phyloP scores from a whole-genome alignment of 1,284 basidiomycete genomes.

The Inonotus hispidus region DNA sequence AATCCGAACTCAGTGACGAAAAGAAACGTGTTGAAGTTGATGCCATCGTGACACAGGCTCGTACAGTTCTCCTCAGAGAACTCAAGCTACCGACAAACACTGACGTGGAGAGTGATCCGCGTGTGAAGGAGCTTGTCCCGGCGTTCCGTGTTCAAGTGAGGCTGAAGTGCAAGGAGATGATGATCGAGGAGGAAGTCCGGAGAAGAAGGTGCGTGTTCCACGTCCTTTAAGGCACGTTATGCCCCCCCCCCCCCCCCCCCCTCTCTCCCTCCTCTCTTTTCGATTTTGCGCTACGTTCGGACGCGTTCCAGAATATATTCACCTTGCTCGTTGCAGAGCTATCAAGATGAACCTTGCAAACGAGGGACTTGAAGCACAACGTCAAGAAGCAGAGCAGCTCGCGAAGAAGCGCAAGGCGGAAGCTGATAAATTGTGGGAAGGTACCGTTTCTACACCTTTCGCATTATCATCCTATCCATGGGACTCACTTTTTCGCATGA shows the following conservation, averaged over 20 bases:
- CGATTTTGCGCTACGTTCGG: background rate
- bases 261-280: background rate
- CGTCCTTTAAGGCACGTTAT: background rate
- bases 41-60: slow-evolving; percentile 68
- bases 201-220: slow-evolving; percentile 58
- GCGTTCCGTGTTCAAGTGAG: slow-evolving; percentile 60
- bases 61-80: slow-evolving; percentile 53
- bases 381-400: slow-evolving; percentile 76
- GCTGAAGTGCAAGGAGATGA: slow-evolving; percentile 64
- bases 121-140: slow-evolving; percentile 49
- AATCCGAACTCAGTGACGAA: slow-evolving; percentile 71
- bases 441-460: slow-evolving; percentile 33
- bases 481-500: slow-evolving; percentile 1
- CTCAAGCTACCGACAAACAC: slow-evolving; percentile 54
- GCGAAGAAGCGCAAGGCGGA: slow-evolving; percentile 75
- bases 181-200: slow-evolving; percentile 78
- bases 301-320: slow-evolving; percentile 3
- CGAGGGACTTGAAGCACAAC: slow-evolving; percentile 76
- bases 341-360: slow-evolving; percentile 84
- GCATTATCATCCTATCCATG: background rate
- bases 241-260: background rate
- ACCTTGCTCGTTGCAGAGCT: slow-evolving; percentile 42
- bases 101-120: slow-evolving; percentile 44
- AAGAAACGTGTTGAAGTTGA: slow-evolving; percentile 73
- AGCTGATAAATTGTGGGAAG: slow-evolving; percentile 79